Conservation (phyloP, 768 basidiomycete species). For the Phlebiopsis flavidoalba region DNA sequence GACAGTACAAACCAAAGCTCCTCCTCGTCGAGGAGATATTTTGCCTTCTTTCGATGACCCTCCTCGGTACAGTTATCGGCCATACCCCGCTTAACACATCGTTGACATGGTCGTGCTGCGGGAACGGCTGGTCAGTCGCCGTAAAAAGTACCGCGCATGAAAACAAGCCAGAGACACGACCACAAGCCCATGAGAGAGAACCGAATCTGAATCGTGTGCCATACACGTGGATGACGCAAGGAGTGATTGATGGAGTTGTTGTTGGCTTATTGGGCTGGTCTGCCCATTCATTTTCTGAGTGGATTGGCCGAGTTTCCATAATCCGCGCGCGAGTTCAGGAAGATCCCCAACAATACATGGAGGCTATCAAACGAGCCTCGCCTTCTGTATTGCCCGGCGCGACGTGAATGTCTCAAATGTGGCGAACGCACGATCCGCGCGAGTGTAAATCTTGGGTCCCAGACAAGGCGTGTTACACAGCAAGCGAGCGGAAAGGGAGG, state of each 20-base stretch:
- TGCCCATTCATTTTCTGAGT: constrained; percentile 1
- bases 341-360: not conserved
- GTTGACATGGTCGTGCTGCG: constrained; percentile 90
- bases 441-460: not conserved
- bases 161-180: not conserved
- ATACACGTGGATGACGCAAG: constrained; percentile 7
- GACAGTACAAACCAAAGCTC: constrained; percentile 65
- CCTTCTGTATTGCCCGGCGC: not conserved
- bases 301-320: not conserved
- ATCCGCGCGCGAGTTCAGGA: not conserved
- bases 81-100: constrained; percentile 92
- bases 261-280: not conserved
- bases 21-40: constrained; percentile 91
- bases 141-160: not conserved
- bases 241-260: not conserved
- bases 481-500: not conserved
- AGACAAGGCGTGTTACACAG: not conserved
- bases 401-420: not conserved
- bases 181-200: not conserved
- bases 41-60: constrained; percentile 95
- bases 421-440: not conserved
- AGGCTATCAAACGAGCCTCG: not conserved
- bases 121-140: not conserved
- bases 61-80: constrained; percentile 84
- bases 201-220: not conserved